Conservation (phyloP, 108 stramenopile species). For the Nitzschia palea region DNA sequence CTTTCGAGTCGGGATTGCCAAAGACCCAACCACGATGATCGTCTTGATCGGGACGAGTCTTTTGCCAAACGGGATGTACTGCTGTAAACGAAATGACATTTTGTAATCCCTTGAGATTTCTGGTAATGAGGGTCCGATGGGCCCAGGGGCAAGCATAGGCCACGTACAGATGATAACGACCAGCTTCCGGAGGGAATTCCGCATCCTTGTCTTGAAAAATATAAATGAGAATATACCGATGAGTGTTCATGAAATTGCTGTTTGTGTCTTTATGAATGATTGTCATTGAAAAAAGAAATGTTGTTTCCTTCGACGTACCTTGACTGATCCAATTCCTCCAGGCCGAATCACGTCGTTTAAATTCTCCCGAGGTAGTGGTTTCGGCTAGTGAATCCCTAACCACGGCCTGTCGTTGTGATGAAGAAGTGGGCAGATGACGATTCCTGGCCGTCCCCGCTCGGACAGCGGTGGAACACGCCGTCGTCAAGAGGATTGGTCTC, state of each 20-base stretch:
- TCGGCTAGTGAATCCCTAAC: conserved; percentile 26
- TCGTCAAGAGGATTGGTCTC: too few species aligned
- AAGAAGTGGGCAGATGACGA: too few species aligned
- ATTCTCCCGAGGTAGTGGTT: conserved; percentile 17
- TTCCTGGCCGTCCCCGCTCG: too few species aligned
- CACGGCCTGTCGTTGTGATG: too few species aligned
- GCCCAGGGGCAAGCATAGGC: conserved; percentile 71
- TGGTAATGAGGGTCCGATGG: conserved; percentile 65
- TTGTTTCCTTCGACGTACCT: not conserved
- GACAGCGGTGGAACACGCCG: too few species aligned
- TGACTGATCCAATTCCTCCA: conserved; percentile 40
- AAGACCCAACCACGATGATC: conserved; percentile 94
- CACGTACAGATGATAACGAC: conserved; percentile 67
- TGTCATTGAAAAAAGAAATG: too few species aligned
- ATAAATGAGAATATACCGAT: too few species aligned
- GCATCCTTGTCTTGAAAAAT: conserved; percentile 34
- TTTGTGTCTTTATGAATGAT: too few species aligned
- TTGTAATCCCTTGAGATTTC: conserved; percentile 84
- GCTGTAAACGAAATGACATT: conserved; percentile 72
- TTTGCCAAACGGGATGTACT: conserved; percentile 27
- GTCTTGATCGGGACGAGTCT: conserved; percentile 39
- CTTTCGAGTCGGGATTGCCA: conserved; percentile 49
- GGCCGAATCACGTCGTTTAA: conserved; percentile 46
- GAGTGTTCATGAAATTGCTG: too few species aligned
- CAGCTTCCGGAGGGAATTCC: conserved; percentile 54